Base-by-base conservation (phyloP, 2,329 filamentous ascomycete genomes). In the Amphichorda felina region DNA sequence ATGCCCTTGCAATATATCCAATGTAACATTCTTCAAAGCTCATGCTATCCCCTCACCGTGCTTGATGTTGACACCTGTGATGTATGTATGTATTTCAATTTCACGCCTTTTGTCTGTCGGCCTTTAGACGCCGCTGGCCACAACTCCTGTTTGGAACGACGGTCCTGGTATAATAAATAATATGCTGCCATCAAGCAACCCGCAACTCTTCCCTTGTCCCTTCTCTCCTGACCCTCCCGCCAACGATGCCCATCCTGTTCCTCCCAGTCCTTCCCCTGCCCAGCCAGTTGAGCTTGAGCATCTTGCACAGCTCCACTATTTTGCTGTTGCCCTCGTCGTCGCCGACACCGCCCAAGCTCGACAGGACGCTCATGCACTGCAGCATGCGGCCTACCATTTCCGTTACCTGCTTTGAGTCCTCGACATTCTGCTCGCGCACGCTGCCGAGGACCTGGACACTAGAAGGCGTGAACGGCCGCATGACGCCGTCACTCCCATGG, bases 231-330 rank as follows among this genome's bases (percentile, higher is more conserved):
- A 74, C 69, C 35, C 72, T 56, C 0, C 70, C 72, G 2, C 87
- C 88, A 1, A 96, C 88, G 52, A 95, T 89, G 0, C 91, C 91
- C 43, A 86, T 75, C 36, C 91, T 66, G 56, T 96, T 93, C 43
- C 91, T 69, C 0, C 91, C 91, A 4, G 87, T 96, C 25, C 91
- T 65, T 0, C 89, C 89, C 32, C 91, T 69, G 0, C 89, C 89
- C 2, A 98, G 70, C 91, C 91, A 98, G 56, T 98, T 98, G 49
- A 95, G 76, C 60, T 96, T 98, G 41, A 98, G 64, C 47, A 91
- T 78, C 51, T 85, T 81, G 38, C 82, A 86, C 42, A 98, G 63
- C 49, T 88, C 75, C 41, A 89, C 82, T 49, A 96, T 82, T 57
- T 81, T 85, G 38, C 70, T 72, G 51, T 89, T 84, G 2, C 75